Evolutionary conservation across 208 protist genomes (phyloP), one percentile per base, ranked within the genome.

Genomic region (Leishmania lainsoni): DNA sequence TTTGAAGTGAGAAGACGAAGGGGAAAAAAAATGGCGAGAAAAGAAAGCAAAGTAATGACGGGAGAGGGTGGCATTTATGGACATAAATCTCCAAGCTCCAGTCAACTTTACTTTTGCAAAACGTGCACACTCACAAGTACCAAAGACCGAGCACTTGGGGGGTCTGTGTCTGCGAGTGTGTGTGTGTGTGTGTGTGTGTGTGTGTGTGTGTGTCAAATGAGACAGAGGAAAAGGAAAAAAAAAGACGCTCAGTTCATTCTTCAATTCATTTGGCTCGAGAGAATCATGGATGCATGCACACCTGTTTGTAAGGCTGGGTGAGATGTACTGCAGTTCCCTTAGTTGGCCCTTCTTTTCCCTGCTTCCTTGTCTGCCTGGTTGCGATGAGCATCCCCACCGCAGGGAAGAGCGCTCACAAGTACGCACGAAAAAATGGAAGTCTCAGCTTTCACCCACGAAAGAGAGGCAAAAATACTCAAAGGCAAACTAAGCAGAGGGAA

Each of bases 21-120:
- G 81, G 45, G 39, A 59, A 78, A 65, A 65, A 72, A 65, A 20
- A 63, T 20, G 79, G 54, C 76, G 42, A 70, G 42, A 22, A 12
- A 35, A 70, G 65, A 70, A 29, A 45, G 32, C n/a, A 22, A 63
- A 63, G 26, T n/a, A 20, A 63, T 20, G 58, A n/a, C 6, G 58
- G 22, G 20, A 63, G 20, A 63, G 58, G 22, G 16, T n/a, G 58
- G 58, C 20, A n/a, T 10, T n/a, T 12, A n/a, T n/a, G 16, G 26
- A 63, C 20, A 63, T 12, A 10, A 12, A n/a, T 5, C 20, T n/a
- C 8, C 16, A 0, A 63, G 58, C 22, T 63, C 26, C 52, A 20
- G 16, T 56, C 10, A 3, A 56, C 52, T 20, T 56, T 56, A 5
- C 17, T 20, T 56, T 56, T 56, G 52, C 58, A 63, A n/a, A 0